Conservation (phyloP, 768 basidiomycete species). For the Punctularia strigosozonata region DNA sequence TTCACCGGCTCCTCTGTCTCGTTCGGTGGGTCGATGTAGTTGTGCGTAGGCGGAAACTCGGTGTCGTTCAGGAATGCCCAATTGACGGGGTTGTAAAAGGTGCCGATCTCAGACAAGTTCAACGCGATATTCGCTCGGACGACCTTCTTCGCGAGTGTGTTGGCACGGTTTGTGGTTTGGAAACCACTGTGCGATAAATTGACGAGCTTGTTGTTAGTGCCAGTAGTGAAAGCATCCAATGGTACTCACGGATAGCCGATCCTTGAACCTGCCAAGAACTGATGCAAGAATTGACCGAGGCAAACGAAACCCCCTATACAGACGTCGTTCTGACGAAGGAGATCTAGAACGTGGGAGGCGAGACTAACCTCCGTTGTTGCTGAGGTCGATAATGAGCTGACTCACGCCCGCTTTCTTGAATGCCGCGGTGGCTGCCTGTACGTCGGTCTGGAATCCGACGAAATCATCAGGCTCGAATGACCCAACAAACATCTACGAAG, state of each 20-base stretch:
- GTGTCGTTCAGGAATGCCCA: conserved; percentile 39
- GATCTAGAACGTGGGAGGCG: neutral
- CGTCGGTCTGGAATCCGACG: conserved; percentile 38
- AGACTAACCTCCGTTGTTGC: conserved; percentile 47
- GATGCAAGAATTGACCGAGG: conserved; percentile 48
- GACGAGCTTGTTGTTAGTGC: neutral
- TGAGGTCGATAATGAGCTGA: conserved; percentile 43
- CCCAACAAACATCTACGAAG: conserved; percentile 43
- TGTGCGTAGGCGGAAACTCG: conserved; percentile 22
- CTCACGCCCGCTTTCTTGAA: conserved; percentile 39
- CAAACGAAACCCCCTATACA: conserved; percentile 46
- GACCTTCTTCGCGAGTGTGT: conserved; percentile 48
- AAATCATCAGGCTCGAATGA: conserved; percentile 40
- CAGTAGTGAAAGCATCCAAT: neutral
- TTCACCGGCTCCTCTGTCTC: conserved; percentile 30
- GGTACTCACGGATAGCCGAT: conserved; percentile 39
- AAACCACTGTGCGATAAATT: conserved; percentile 31
- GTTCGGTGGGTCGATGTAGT: conserved; percentile 36
- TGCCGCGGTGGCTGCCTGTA: conserved; percentile 27
- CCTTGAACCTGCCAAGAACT: conserved; percentile 37
- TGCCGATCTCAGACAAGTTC: conserved; percentile 21
- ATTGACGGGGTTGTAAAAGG: conserved; percentile 25
- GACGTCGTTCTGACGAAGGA: neutral
- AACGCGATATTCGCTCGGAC: conserved; percentile 37
- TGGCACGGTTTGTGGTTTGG: conserved; percentile 40